Conservation (phyloP, 495 filamentous ascomycete species). For the Penicillium odoratum region DNA sequence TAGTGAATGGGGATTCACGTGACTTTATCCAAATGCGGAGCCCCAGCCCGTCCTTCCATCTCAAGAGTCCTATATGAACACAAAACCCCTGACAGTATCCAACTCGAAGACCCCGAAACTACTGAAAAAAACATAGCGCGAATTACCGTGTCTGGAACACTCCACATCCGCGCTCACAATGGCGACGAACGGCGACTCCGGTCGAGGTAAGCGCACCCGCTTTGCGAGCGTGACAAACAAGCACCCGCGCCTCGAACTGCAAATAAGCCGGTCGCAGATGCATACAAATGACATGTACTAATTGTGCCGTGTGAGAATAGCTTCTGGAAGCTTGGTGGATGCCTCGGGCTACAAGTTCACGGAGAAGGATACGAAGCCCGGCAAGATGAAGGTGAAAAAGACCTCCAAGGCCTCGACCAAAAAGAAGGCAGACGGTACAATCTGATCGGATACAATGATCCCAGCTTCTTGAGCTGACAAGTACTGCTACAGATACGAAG, state of each 20-base stretch:
- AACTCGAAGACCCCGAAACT: neutral
- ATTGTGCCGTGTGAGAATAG: constrained; percentile 8
- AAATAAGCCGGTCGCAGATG: neutral
- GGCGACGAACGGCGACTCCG: constrained; percentile 41
- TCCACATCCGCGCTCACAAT: constrained; percentile 25
- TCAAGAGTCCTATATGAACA: constrained; percentile 15
- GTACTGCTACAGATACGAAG: constrained; percentile 21
- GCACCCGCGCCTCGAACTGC: constrained; percentile 5
- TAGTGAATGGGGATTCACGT: constrained; percentile 25
- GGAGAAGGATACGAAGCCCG: constrained; percentile 62
- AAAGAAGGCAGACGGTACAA: constrained; percentile 52
- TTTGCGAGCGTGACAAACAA: constrained; percentile 9
- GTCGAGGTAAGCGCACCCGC: constrained; percentile 34
- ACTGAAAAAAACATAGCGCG: constrained; percentile 9
- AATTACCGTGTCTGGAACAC: constrained; percentile 7
- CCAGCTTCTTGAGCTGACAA: constrained; percentile 1
- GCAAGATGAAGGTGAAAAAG: constrained; percentile 71
- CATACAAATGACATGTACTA: neutral
- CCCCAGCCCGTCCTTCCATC: constrained; percentile 30
- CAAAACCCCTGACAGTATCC: constrained; percentile 6
- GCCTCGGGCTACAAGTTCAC: constrained; percentile 51
- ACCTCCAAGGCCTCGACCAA: constrained; percentile 53
- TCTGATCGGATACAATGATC: constrained; percentile 12
- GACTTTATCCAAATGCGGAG: constrained; percentile 38
- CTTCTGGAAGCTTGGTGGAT: constrained; percentile 48